Evolutionary conservation across 2,329 filamentous ascomycete genomes (phyloP), one percentile per base, ranked within the genome.

Genomic region (Chalara sp.): DNA sequence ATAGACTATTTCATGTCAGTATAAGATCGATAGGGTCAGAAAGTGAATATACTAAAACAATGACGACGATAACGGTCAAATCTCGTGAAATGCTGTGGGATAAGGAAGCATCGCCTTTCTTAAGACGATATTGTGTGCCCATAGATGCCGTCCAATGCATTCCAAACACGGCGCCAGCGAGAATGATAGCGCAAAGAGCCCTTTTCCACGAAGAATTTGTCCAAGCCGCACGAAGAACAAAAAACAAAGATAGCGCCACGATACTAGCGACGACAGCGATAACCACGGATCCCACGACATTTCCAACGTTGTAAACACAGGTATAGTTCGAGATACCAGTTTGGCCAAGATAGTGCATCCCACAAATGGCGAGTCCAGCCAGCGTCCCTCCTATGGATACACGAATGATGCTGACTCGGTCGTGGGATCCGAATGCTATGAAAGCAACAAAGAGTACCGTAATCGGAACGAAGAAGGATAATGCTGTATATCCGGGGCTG

Each of bases 331-430:
- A 76, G 54, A 92, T 89, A 33, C 88, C 89, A 32, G 86, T 79
- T 64, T 95, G 90, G n/a, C 88, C 88, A 13, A 93, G 73, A 61
- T 93, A 95, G 66, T 95, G 88, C 89, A 95, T 95, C 32, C 85
- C 86, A 53, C 86, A 89, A 46, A 93, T 84, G 28, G 87, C 84
- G 5, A 82, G 73, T 11, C 89, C 89, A 2, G 86, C 85, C 43
- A 91, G 73, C 1, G 81, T 63, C 6, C 89, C 88, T 6, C 86
- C 84, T 5, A 80, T 39, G 10, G 35, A 39, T 8, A 87, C 75
- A 44, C 83, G 78, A 67, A 76, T 68, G 68, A 79, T 78, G 13
- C 75, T 77, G 12, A 84, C 74, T 32, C 65, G 71, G 54, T 79
- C 78, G 58, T 76, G 76, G 30, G 76, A 75, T 5, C 82, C 87